Conservation (phyloP, 352 stramenopile genomes). For the Thraustotheca clavata region DNA sequence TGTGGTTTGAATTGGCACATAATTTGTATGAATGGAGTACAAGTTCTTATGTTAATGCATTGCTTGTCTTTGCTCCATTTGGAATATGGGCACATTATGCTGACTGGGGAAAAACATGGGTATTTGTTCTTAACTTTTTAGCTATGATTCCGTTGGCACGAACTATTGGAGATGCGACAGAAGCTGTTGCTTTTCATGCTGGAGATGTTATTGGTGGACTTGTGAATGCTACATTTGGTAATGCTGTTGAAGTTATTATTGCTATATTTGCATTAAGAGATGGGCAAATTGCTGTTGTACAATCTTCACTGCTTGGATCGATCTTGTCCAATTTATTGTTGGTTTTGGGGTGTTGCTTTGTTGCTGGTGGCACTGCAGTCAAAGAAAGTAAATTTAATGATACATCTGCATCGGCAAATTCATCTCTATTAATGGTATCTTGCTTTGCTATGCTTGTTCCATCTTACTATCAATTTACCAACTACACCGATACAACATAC, state of each 20-base stretch:
- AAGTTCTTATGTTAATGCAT: slow-evolving; percentile 53
- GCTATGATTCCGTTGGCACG: slow-evolving; percentile 94
- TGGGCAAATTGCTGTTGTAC: slow-evolving; percentile 93
- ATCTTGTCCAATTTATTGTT: slow-evolving; percentile 98
- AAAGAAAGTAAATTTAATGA: slow-evolving; percentile 92
- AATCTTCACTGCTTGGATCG: slow-evolving; percentile 94
- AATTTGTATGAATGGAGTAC: slow-evolving; percentile 40
- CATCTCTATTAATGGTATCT: slow-evolving; percentile 90
- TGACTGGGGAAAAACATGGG: slow-evolving; percentile 57
- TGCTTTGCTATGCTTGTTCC: slow-evolving; percentile 92
- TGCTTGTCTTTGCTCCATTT: slow-evolving; percentile 52
- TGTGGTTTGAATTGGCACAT: slow-evolving; percentile 27
- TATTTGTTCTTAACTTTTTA: slow-evolving; percentile 96
- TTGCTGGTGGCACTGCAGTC: slow-evolving; percentile 73
- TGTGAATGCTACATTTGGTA: slow-evolving; percentile 97
- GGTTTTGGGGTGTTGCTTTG: slow-evolving; percentile 94
- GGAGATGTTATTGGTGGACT: slow-evolving; percentile 95
- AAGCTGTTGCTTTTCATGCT: slow-evolving; percentile 95
- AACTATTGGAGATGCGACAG: slow-evolving; percentile 94
- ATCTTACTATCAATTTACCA: slow-evolving; percentile 76
- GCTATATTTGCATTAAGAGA: slow-evolving; percentile 90
- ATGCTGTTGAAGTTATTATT: slow-evolving; percentile 96
- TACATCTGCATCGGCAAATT: slow-evolving; percentile 88
- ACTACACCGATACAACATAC: slow-evolving; percentile 67
- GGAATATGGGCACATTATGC: slow-evolving; percentile 53